Base-by-base conservation (phyloP, 139 green algal genomes). In the Medakamo hakoo region DNA sequence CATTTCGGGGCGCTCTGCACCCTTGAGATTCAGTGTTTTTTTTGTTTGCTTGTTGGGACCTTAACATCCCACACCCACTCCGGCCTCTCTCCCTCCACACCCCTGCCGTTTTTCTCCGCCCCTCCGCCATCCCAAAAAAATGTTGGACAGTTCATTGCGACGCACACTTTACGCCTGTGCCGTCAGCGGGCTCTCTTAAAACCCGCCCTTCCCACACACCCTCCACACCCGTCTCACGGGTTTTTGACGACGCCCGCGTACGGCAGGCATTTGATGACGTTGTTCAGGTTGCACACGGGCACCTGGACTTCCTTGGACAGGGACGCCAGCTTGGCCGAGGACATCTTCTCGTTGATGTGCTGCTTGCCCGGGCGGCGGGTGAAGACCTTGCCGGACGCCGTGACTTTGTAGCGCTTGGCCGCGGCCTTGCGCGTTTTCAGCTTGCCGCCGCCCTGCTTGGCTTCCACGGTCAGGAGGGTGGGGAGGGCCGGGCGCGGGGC, bases 261-360 rank as follows among this genome's bases (percentile, higher is more conserved):
- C 2, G 73, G 73, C 58, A 79, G 63, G 52, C 62, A 71, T 60
- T 71, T 75, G 32, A 56, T 72, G 1, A 71, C 59, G 18, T 71
- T 68, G 63, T 62, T 26, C 0, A 77, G n/a, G 56, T 71, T 63
- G 18, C 55, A 59, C 0, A 25, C 27, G 29, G 19, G 30, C 3
- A 73, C 31, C 19, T 28, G 24, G 20, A 68, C 65, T 30, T 65
- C 64, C 63, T 72, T 71, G 20, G 62, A 72, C 14, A 59, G 52
- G 1, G 65, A 56, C 23, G 63, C 68, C 55, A 22, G 25, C 24
- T 72, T 52, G 40, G 40, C 9, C 40, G 40, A 52, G 9, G 40
- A 52, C 73, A 76, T 86, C 83, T 95, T 95, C 77, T 93, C 83
- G 66, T 93, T 90, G 62, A 94, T 83, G 71, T 94, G 86, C 77